These are phyloP conservation scores for Emergomyces africanus DNA, from an alignment of 2,329 filamentous ascomycete genomes.

Conservation along the genomic window DNA sequence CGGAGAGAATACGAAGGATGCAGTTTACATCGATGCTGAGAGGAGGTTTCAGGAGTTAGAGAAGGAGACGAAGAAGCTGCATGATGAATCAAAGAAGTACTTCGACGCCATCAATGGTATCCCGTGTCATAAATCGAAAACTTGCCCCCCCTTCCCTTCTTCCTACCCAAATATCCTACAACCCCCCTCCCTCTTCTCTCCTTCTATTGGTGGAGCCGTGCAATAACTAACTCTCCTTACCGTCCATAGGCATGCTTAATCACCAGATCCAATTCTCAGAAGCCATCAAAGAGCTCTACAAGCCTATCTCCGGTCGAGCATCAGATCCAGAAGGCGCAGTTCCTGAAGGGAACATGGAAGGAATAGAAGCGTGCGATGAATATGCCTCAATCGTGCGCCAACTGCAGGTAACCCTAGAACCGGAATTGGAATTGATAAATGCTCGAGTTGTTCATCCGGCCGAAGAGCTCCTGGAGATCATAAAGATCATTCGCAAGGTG, in stretches of 20 bases:
- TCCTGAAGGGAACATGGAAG: constrained; percentile 77
- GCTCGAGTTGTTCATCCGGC: constrained; percentile 80
- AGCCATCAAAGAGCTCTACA: constrained; percentile 92
- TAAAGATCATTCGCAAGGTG: constrained; percentile 89
- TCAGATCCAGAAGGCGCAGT: constrained; percentile 80
- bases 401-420: constrained; percentile 72
- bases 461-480: constrained; percentile 83
- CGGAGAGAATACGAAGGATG: constrained; percentile 88
- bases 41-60: constrained; percentile 89
- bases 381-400: constrained; percentile 88
- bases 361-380: constrained; percentile 90
- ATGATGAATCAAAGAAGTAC: constrained; percentile 96
- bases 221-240: background rate
- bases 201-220: no score
- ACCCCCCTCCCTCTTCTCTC: no score
- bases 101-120: constrained; percentile 87
- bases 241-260: constrained; percentile 60
- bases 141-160: background rate
- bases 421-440: constrained; percentile 97
- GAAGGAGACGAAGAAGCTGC: constrained; percentile 87
- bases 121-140: constrained; percentile 9
- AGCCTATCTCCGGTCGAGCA: constrained; percentile 89
- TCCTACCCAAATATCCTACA: background rate
- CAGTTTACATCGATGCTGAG: constrained; percentile 89
- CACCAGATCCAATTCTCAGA: constrained; percentile 98